phyloP scores from a whole-genome alignment of 805 yeast genomes.

The Candida adriatica region DNA sequence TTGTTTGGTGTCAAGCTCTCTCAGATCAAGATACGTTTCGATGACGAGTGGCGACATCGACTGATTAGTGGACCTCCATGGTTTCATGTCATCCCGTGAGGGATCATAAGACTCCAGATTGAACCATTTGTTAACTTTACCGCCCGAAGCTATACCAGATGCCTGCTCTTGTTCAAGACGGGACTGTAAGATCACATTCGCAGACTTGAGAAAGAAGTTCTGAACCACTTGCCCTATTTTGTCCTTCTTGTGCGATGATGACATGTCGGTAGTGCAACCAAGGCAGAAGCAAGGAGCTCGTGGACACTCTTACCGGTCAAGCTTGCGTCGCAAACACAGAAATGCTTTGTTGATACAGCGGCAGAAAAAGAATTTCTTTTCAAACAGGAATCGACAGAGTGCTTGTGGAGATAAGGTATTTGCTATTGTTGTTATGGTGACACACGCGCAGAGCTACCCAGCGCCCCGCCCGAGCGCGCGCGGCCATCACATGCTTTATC shows the following conservation, averaged over 20 bases:
- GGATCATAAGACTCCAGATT: constrained; percentile 39
- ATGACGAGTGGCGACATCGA: constrained; percentile 75
- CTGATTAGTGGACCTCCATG: constrained; percentile 44
- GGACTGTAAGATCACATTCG: constrained; percentile 48
- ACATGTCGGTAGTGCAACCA: background rate
- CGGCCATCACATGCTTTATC: no score
- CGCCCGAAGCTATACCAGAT: constrained; percentile 1
- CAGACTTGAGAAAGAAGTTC: constrained; percentile 60
- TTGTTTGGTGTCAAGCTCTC: constrained; percentile 49
- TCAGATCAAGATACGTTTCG: constrained; percentile 72
- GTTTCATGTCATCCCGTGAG: constrained; percentile 47
- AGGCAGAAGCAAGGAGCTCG: background rate
- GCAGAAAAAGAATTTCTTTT: background rate
- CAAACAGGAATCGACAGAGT: no score
- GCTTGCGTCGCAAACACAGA: background rate
- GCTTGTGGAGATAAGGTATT: no score
- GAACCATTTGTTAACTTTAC: constrained; percentile 54
- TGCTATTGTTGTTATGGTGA: no score
- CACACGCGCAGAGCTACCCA: no score
- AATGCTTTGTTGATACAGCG: background rate
- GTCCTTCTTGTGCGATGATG: constrained; percentile 10
- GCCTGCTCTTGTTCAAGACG: constrained; percentile 20
- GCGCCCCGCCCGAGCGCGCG: no score
- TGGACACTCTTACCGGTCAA: background rate
- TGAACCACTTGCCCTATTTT: constrained; percentile 23